Percentiles rank a stretch among this genome's conserved stretches.
Evolutionary conservation across 352 stramenopile genomes (phyloP).

Genomic region (Thalassiosira tumida): DNA sequence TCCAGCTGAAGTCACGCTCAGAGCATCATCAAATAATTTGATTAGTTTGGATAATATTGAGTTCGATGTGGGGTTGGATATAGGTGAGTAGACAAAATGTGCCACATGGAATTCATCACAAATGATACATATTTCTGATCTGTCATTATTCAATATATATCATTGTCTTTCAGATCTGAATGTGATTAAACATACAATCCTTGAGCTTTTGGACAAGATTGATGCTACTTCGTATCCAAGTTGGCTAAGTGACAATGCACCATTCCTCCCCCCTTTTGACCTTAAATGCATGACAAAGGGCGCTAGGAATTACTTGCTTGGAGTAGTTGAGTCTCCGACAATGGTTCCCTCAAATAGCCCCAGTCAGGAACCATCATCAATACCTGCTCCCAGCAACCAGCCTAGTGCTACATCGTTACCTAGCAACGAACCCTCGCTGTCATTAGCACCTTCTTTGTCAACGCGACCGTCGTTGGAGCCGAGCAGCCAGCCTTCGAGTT

Average conservation of each 20-base stretch:
- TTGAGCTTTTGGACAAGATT: slow-evolving; percentile 50
- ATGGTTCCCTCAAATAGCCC: not conserved
- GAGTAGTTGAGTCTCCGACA: not conserved
- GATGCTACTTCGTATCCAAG: slow-evolving; percentile 38
- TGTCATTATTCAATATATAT: too few species aligned
- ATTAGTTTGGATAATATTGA: not conserved
- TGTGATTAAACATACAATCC: too few species aligned
- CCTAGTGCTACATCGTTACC: not conserved
- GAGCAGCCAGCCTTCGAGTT: not conserved
- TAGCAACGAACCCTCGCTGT: not conserved
- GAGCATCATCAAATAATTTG: slow-evolving; percentile 37
- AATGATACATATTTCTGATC: too few species aligned
- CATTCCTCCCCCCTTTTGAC: slow-evolving; percentile 60
- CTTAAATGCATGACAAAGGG: slow-evolving; percentile 55
- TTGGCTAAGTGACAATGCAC: slow-evolving; percentile 17
- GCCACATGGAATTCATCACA: too few species aligned
- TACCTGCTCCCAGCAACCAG: not conserved
- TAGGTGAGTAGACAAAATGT: too few species aligned
- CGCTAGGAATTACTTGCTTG: slow-evolving; percentile 41
- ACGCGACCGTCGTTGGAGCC: not conserved
- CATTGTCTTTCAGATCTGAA: too few species aligned
- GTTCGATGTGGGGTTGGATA: not conserved
- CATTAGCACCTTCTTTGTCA: not conserved
- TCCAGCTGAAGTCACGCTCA: slow-evolving; percentile 40
- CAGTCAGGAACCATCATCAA: not conserved